Evolutionary conservation across 1,139 yeast genomes (phyloP), one percentile per base, ranked within the genome.

Genomic region (Pichia sp.): DNA sequence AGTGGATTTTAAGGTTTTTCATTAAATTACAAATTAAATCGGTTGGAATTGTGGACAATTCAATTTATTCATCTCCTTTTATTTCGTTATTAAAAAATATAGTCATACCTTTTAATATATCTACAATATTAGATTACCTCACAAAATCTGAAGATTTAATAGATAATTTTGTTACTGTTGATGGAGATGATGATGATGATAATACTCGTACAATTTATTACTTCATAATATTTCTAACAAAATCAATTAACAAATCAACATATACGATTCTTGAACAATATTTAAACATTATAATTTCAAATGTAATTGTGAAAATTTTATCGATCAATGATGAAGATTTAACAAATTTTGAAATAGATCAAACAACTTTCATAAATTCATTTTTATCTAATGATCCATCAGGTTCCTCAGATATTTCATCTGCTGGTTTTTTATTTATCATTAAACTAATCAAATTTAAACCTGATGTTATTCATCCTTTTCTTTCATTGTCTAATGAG

Each of bases 361-460:
- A 86, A 7, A 87, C 83, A 58, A 91, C 85, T 60, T 86, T 84
- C 62, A 75, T 84, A 41, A 76, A 90, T 70, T 75, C 87, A 95
- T 87, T 58, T 76, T 80, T 41, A 78, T 80, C 47, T 0, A 84
- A 96, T 2, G 79, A 10, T 38, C 14, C 28, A 5, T 27, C 38
- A 9, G 27, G 16, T 5, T 16, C 19, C 14, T 33, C 46, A 11
- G 50, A 52, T 41, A 13, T 52, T 5, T 31, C 33, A 16, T 47
- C 34, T 18, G 47, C 48, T 16, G 42, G 52, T 31, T 44, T 42
- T 3, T 19, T 25, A 18, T 53, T 48, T 31, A 18, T 51, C 13
- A 36, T 14, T 5, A 53, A 49, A 41, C 28, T 53, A 5, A 30
- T 47, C 14, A 48, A 31, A 13, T 14, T 13, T 11, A 47, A 46